A percentile compares a stretch with the other conserved stretches of the same genome.
These are phyloP conservation scores for Penicillium sp. DNA, from an alignment of 2,329 filamentous ascomycete species.

Conservation along the genomic window DNA sequence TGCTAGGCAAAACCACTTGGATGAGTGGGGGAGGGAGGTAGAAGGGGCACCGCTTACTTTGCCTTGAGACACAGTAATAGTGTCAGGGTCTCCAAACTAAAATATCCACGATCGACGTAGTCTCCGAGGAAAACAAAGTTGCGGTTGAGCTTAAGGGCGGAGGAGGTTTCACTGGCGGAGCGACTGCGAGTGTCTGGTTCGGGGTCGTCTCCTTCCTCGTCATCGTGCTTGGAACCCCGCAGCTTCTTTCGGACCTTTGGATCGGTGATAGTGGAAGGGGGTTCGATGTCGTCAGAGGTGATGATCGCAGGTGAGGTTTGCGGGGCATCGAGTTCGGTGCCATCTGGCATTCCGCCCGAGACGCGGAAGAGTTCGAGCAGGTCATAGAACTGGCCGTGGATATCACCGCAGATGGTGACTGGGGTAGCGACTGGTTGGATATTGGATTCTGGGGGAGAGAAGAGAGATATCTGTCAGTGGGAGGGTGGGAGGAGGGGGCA, in stretches of 20 bases:
- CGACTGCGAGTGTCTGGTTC: conserved; percentile 26
- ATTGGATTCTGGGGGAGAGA: conserved; percentile 75
- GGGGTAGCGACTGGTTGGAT: conserved; percentile 97
- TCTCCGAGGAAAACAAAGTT: conserved; percentile 76
- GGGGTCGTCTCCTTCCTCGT: conserved; percentile 36
- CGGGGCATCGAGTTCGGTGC: conserved; percentile 70
- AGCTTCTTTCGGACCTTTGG: conserved; percentile 87
- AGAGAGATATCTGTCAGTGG: background rate
- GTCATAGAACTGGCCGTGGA: conserved; percentile 99
- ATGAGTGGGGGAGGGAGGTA: background rate
- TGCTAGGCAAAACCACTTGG: background rate
- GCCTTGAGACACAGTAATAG: conserved; percentile 73
- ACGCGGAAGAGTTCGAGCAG: conserved; percentile 95
- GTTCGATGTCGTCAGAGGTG: conserved; percentile 88
- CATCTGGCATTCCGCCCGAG: conserved; percentile 93
- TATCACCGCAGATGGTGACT: conserved; percentile 96
- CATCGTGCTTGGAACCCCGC: conserved; percentile 49
- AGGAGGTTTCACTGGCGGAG: conserved; percentile 35
- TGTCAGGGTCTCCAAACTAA: conserved; percentile 74
- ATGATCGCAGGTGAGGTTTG: conserved; percentile 74
- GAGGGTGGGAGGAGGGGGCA: background rate
- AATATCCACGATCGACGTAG: conserved; percentile 76
- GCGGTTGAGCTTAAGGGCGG: conserved; percentile 57
- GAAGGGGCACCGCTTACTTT: conserved; percentile 55
- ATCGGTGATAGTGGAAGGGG: conserved; percentile 84